A percentile compares a stretch with the other conserved stretches of the same genome.
Evolutionary conservation across 2,329 filamentous ascomycete genomes (phyloP).

Genomic region (Spiromastix sp.): DNA sequence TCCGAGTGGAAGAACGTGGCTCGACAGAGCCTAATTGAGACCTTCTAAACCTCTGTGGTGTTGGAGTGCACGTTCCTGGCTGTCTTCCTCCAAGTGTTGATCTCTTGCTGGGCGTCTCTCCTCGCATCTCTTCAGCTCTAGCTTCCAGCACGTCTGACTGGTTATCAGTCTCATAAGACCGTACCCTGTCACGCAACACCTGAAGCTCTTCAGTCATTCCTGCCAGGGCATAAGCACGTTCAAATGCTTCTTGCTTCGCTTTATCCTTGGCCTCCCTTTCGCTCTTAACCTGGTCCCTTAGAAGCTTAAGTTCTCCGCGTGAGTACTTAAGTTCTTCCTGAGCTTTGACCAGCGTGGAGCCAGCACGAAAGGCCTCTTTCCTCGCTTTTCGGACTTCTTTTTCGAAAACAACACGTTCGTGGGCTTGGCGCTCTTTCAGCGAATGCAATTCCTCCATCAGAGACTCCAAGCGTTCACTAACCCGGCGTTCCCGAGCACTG

Average conservation of each 20-base stretch:
- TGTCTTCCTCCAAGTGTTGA: constrained; percentile 23
- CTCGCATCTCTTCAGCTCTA: constrained; percentile 19
- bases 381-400: constrained; percentile 46
- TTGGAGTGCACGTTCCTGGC: constrained; percentile 22
- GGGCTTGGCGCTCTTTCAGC: constrained; percentile 40
- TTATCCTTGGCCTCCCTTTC: constrained; percentile 38
- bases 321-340: constrained; percentile 41
- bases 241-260: constrained; percentile 37
- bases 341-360: constrained; percentile 43
- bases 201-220: constrained; percentile 36
- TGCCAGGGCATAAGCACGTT: constrained; percentile 36
- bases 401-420: constrained; percentile 41
- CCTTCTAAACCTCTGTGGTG: constrained; percentile 23
- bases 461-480: constrained; percentile 35
- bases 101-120: constrained; percentile 11
- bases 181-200: constrained; percentile 31
- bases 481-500: constrained; percentile 32
- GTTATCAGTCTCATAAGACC: constrained; percentile 28
- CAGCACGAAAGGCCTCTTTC: constrained; percentile 49
- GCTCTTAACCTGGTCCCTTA: constrained; percentile 43
- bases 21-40: constrained; percentile 7
- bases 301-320: constrained; percentile 35
- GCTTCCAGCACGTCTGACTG: constrained; percentile 23
- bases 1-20: constrained; percentile 7
- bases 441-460: constrained; percentile 42